Conservation (phyloP, 2,329 filamentous ascomycete genomes). For the Boeremia exigua region DNA sequence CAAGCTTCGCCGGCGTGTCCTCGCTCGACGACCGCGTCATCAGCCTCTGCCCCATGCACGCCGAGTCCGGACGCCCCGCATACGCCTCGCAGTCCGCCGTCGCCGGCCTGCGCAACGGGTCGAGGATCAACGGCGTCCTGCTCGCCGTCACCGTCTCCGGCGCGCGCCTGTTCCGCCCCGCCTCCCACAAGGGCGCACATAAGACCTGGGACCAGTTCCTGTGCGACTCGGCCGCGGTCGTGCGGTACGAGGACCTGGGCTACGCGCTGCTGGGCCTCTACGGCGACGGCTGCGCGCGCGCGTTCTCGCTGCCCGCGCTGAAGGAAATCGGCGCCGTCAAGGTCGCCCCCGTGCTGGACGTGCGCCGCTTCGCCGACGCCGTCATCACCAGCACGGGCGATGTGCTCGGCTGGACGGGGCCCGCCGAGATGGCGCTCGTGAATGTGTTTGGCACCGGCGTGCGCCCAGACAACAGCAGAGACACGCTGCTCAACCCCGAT, state of each 20-base stretch:
- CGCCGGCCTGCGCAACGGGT: slow-evolving; percentile 75
- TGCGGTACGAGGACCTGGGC: slow-evolving; percentile 75
- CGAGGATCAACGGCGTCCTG: slow-evolving; percentile 78
- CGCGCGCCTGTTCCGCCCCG: slow-evolving; percentile 86
- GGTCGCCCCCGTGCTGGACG: slow-evolving; percentile 72
- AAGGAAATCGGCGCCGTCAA: slow-evolving; percentile 78
- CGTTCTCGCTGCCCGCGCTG: slow-evolving; percentile 84
- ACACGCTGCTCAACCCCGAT: slow-evolving; percentile 79
- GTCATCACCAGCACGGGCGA: slow-evolving; percentile 79
- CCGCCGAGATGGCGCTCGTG: slow-evolving; percentile 82
- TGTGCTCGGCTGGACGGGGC: slow-evolving; percentile 86
- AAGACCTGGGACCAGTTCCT: slow-evolving; percentile 85
- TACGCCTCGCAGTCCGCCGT: slow-evolving; percentile 77
- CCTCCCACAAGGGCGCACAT: slow-evolving; percentile 85
- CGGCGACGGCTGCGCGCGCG: slow-evolving; percentile 78
- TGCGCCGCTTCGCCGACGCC: slow-evolving; percentile 71
- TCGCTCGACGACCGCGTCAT: slow-evolving; percentile 72
- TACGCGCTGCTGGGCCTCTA: slow-evolving; percentile 84
- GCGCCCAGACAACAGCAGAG: slow-evolving; percentile 63
- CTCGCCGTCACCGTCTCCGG: slow-evolving; percentile 77
- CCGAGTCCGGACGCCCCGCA: slow-evolving; percentile 77
- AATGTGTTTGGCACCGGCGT: slow-evolving; percentile 82
- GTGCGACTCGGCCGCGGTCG: slow-evolving; percentile 81
- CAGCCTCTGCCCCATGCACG: slow-evolving; percentile 78
- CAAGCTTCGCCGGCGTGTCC: slow-evolving; percentile 71